These are phyloP conservation scores for Microsporum ferrugineum DNA, from an alignment of 2,329 filamentous ascomycete species.

Conservation along the genomic window DNA sequence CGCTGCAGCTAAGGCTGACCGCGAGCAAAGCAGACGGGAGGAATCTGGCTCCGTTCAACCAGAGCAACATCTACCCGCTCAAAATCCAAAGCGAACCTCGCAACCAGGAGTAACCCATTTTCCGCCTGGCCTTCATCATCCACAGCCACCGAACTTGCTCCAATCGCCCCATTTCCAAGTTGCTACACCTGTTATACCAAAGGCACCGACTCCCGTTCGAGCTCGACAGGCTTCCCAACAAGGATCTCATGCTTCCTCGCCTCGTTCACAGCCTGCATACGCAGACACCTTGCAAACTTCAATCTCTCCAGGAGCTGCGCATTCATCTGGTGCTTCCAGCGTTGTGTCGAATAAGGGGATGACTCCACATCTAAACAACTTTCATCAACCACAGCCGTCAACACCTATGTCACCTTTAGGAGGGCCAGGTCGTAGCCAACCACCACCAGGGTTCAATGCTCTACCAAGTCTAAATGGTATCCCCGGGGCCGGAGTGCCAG, in stretches of 20 bases:
- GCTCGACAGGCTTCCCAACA: conserved; percentile 70
- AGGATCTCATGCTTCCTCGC: conserved; percentile 56
- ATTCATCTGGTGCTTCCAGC: conserved; percentile 54
- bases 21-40: conserved; percentile 38
- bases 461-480: conserved; percentile 47
- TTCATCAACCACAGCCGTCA: conserved; percentile 48
- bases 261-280: conserved; percentile 40
- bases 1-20: conserved; percentile 33
- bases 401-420: conserved; percentile 55
- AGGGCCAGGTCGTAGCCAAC: conserved; percentile 50
- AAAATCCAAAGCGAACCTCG: conserved; percentile 45
- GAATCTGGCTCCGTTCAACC: conserved; percentile 16
- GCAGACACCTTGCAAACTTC: conserved; percentile 53
- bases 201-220: conserved; percentile 68
- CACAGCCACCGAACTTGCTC: conserved; percentile 43
- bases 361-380: conserved; percentile 37
- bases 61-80: conserved; percentile 11
- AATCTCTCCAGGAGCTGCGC: conserved; percentile 50
- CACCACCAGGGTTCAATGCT: conserved; percentile 39
- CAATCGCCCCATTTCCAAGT: conserved; percentile 70
- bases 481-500: conserved; percentile 44
- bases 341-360: conserved; percentile 50
- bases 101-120: conserved; percentile 43
- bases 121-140: conserved; percentile 42
- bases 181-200: conserved; percentile 70